Conservation (phyloP, 2,329 filamentous ascomycete species). For the Claviceps digitariae region DNA sequence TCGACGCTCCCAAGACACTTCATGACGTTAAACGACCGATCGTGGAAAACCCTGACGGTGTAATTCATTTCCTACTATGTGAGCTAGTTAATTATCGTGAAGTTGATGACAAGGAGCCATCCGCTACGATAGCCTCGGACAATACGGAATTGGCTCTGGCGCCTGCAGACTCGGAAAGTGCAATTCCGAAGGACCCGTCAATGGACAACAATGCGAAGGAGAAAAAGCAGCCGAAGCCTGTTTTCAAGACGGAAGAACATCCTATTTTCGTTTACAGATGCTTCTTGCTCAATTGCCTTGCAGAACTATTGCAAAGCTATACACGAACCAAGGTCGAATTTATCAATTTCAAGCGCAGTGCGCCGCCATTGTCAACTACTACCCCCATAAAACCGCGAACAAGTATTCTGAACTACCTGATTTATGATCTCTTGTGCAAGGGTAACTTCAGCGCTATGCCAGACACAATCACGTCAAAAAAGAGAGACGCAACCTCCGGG, state of each 20-base stretch:
- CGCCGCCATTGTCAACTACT: conserved; percentile 65
- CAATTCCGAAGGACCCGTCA: conserved; percentile 17
- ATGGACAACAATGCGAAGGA: conserved; percentile 32
- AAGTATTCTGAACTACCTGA: conserved; percentile 82
- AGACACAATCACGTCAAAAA: conserved; percentile 67
- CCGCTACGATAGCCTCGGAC: conserved; percentile 27
- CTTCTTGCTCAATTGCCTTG: conserved; percentile 83
- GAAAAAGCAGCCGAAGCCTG: conserved; percentile 54
- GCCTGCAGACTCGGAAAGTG: conserved; percentile 11
- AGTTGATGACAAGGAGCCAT: conserved; percentile 69
- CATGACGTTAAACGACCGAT: conserved; percentile 67
- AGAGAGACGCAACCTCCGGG: conserved; percentile 69
- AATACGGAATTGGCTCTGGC: conserved; percentile 23
- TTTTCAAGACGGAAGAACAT: conserved; percentile 85
- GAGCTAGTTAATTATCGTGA: conserved; percentile 87
- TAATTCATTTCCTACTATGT: conserved; percentile 87
- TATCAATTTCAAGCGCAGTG: conserved; percentile 95
- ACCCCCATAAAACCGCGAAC: conserved; percentile 92
- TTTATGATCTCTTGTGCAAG: conserved; percentile 59
- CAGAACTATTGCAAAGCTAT: conserved; percentile 83
- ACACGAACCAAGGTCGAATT: conserved; percentile 95
- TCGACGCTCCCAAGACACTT: conserved; percentile 48
- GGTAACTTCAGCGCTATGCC: conserved; percentile 51
- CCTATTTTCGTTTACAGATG: conserved; percentile 94
- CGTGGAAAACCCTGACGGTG: conserved; percentile 85